Conservation (phyloP, 2,329 filamentous ascomycete species). For the Berkeleyomyces basicola region DNA sequence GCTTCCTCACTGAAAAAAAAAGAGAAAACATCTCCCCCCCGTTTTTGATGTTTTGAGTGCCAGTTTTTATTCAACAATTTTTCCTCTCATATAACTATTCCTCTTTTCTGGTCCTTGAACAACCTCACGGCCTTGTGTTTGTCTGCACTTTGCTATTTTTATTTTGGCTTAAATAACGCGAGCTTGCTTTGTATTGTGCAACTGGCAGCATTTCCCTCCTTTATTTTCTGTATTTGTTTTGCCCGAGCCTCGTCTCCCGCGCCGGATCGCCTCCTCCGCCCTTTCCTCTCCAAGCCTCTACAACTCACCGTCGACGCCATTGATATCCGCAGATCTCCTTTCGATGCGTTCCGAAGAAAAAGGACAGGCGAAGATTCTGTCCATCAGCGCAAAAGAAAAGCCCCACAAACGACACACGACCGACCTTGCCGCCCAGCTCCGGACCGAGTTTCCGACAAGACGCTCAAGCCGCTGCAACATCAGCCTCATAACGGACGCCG, state of each 20-base stretch:
- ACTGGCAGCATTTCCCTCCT: not conserved
- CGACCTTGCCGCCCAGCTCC: not conserved
- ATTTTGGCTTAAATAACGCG: not conserved
- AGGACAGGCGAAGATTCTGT: conserved; percentile 14
- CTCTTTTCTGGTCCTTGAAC: not conserved
- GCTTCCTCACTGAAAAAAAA: not conserved
- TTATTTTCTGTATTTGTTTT: not conserved
- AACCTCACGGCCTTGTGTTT: not conserved
- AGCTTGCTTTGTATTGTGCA: not conserved
- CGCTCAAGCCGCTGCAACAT: not conserved
- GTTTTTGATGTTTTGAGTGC: not conserved
- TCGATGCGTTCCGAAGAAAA: conserved; percentile 13
- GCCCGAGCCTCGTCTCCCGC: not conserved
- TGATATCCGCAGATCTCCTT: conserved; percentile 6
- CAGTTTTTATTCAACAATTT: not conserved
- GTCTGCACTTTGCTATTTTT: not conserved
- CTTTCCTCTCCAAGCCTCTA: not conserved
- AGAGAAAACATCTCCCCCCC: not conserved
- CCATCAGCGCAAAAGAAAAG: conserved; percentile 10
- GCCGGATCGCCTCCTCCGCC: not conserved
- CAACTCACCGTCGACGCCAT: not conserved
- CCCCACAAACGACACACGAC: not conserved
- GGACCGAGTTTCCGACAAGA: not conserved
- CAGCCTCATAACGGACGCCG: not conserved
- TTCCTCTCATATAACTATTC: not conserved